A percentile compares a stretch with the other conserved stretches of the same genome.
Evolutionary conservation across 2,329 filamentous ascomycete genomes (phyloP).

Genomic region (Periconia sp.): DNA sequence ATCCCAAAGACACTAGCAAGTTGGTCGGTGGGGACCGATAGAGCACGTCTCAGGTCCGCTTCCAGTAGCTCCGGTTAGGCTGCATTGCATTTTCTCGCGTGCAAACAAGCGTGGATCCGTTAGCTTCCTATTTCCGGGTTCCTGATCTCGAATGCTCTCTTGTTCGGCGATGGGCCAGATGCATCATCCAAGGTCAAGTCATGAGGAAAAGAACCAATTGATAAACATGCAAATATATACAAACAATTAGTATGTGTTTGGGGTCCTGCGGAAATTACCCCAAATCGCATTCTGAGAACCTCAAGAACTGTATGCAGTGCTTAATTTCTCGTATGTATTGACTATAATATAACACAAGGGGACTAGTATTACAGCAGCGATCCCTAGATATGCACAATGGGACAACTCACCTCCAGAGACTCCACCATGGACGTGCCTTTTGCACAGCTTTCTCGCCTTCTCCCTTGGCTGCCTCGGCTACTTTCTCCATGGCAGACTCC

Average conservation of each 20-base stretch:
- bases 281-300: background rate
- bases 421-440: slow-evolving; percentile 38
- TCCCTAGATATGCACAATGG: background rate
- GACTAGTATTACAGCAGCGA: background rate
- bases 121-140: too few relatives aligned
- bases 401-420: slow-evolving; percentile 33
- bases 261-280: background rate
- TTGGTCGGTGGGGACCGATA: background rate
- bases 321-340: background rate
- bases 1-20: background rate
- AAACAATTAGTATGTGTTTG: too few relatives aligned
- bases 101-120: background rate
- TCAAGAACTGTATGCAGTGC: background rate
- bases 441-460: slow-evolving; percentile 17
- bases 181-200: too few relatives aligned
- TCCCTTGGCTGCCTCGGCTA: slow-evolving; percentile 9
- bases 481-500: slow-evolving; percentile 5
- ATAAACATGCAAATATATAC: too few relatives aligned
- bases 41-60: background rate
- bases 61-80: background rate
- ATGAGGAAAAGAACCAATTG: too few relatives aligned
- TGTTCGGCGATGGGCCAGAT: too few relatives aligned
- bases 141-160: too few relatives aligned
- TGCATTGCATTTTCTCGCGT: background rate
- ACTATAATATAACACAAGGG: background rate